phyloP scores from a whole-genome alignment of 768 basidiomycete genomes.

The Termitomyces sp. region DNA sequence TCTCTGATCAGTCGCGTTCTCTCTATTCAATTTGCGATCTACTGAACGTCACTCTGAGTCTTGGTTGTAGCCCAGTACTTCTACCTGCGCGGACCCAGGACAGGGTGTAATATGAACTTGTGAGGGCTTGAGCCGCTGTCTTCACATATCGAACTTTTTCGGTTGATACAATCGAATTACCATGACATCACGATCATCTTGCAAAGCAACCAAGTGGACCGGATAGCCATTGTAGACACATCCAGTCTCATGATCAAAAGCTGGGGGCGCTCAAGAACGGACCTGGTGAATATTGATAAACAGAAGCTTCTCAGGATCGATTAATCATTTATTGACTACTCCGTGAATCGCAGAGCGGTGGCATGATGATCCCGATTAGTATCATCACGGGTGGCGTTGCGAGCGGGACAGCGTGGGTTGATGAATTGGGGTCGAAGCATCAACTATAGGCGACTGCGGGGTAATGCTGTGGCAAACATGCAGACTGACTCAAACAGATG shows the following conservation, averaged over 20 bases:
- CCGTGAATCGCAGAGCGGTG: background rate
- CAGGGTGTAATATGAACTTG: background rate
- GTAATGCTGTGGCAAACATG: conserved; percentile 1
- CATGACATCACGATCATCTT: background rate
- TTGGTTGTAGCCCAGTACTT: background rate
- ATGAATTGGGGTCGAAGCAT: background rate
- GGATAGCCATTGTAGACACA: background rate
- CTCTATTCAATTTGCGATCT: background rate
- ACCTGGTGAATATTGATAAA: background rate
- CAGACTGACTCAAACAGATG: background rate
- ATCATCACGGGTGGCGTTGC: background rate
- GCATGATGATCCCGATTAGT: background rate
- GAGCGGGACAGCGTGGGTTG: background rate
- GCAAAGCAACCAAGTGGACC: background rate
- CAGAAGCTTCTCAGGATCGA: background rate
- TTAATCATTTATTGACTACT: background rate
- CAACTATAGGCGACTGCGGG: conserved; percentile 3
- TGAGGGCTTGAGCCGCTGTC: background rate
- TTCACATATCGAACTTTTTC: background rate
- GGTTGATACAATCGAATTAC: too few species aligned
- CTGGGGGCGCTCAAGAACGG: background rate
- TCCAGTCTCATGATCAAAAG: background rate
- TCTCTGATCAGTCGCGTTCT: background rate
- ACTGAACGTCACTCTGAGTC: too few species aligned
- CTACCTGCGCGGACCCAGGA: background rate